phyloP scores from a whole-genome alignment of 495 filamentous ascomycete genomes.

The Penicillium samsonianum region DNA sequence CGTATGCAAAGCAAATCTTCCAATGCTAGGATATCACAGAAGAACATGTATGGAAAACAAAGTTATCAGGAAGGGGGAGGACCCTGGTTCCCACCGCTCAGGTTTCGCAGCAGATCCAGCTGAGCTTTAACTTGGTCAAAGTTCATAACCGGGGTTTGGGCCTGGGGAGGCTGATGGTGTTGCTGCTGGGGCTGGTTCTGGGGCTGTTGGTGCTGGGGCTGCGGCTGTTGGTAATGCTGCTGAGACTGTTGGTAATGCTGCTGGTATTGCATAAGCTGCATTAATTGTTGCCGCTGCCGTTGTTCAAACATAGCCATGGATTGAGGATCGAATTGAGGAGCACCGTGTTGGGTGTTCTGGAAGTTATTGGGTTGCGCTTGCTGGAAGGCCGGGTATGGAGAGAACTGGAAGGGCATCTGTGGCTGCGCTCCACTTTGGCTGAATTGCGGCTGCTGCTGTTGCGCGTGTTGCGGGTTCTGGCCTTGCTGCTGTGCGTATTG shows the following conservation, averaged over 20 bases:
- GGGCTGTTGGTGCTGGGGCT: conserved; percentile 46
- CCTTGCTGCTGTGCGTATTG: conserved; percentile 29
- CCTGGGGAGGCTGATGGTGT: conserved; percentile 10
- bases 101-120: conserved; percentile 47
- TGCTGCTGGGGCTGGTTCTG: conserved; percentile 46
- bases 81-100: conserved; percentile 42
- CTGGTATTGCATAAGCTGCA: conserved; percentile 40
- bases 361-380: conserved; percentile 37
- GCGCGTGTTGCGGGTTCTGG: conserved; percentile 17
- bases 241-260: conserved; percentile 30
- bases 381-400: conserved; percentile 35
- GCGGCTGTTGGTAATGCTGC: conserved; percentile 38
- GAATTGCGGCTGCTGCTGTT: conserved; percentile 19
- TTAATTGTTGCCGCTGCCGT: conserved; percentile 44
- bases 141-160: conserved; percentile 34
- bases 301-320: conserved; percentile 57
- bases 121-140: conserved; percentile 51
- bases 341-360: conserved; percentile 45
- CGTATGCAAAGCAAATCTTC: conserved; percentile 39
- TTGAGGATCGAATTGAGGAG: conserved; percentile 63
- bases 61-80: conserved; percentile 36
- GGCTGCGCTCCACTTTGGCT: conserved; percentile 11
- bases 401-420: conserved; percentile 43
- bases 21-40: conserved; percentile 17
- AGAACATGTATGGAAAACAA: conserved; percentile 17